Conservation (phyloP, 2,329 filamentous ascomycete genomes). For the Fusarium acutatum region DNA sequence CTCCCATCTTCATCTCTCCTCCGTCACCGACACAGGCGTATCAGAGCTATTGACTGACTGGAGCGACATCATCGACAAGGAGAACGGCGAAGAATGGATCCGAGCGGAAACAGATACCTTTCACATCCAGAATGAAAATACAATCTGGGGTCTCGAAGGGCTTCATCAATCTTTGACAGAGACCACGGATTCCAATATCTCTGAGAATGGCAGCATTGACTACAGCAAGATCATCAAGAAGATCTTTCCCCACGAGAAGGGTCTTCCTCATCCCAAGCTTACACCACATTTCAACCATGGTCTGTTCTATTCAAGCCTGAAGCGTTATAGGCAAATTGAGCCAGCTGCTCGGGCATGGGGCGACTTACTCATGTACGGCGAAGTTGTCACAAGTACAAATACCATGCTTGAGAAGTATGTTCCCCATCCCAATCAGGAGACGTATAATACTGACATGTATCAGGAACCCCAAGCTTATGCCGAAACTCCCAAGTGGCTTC, state of each 20-base stretch:
- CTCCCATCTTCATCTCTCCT: constrained; percentile 84
- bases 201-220: constrained; percentile 68
- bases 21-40: constrained; percentile 70
- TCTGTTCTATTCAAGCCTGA: constrained; percentile 77
- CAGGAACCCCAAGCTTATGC: constrained; percentile 80
- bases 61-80: constrained; percentile 72
- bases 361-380: constrained; percentile 81
- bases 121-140: constrained; percentile 73
- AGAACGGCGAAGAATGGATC: constrained; percentile 75
- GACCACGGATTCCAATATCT: constrained; percentile 37
- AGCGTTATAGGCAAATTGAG: constrained; percentile 67
- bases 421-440: background rate
- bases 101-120: constrained; percentile 86
- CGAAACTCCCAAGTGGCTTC: constrained; percentile 83
- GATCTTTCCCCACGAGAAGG: constrained; percentile 75
- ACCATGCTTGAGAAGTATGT: constrained; percentile 86
- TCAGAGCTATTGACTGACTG: constrained; percentile 72
- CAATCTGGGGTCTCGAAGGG: constrained; percentile 65
- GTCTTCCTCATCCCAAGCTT: constrained; percentile 72
- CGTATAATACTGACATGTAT: background rate
- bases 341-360: constrained; percentile 76
- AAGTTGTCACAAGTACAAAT: constrained; percentile 93
- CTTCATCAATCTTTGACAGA: constrained; percentile 62
- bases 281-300: constrained; percentile 90
- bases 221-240: constrained; percentile 78